Evolutionary conservation across 805 yeast genomes (phyloP), one percentile per base, ranked within the genome.

Genomic region (Kodamaea nitidulidarum): DNA sequence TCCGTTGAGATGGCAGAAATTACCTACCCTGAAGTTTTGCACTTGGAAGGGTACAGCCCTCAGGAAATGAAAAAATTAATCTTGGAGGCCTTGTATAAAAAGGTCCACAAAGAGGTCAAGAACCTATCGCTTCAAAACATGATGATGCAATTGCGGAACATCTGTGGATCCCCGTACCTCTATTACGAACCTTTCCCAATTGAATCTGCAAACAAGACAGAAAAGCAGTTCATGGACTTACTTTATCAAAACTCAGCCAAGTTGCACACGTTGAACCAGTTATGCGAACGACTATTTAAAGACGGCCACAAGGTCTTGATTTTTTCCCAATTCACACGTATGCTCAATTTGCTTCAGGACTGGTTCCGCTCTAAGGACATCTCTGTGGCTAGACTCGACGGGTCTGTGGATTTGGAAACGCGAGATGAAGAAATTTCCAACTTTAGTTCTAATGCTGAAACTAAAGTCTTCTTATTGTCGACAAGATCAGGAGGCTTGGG

Each of bases 401-500:
- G 98, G 0, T 63, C 80, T 9, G 77, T 82, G 2, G 55, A 71
- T 26, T 90, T 84, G 48, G 74, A 57, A 0, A 81, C 77, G 4
- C 71, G 98, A 42, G 80, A 82, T 42, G 70, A 60, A 8, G 76
- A 80, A 48, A 84, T 91, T 29, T 63, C 67, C 2, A 55, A 54
- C 4, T 93, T 85, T 53, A 59, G 60, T 36, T 42, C 38, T 2
- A 45, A 52, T 9, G 35, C 32, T 8, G 21, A 39, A 6, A 45
- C 56, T 54, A 18, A 57, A 30, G 70, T 88, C 1, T 91, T 91
- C 47, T 59, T 93, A 37, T 67, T 93, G 10, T 84, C 95, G 10
- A 93, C 98, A 0, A 71, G 98, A 45, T 91, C 98, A 1, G 98
- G 97, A 7, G 98, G 98, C 0, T 71, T 91, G 22, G 98, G 98